These are phyloP conservation scores for Theobroma cacao DNA, from an alignment of 345 rosid species.

Conservation along the genomic window DNA sequence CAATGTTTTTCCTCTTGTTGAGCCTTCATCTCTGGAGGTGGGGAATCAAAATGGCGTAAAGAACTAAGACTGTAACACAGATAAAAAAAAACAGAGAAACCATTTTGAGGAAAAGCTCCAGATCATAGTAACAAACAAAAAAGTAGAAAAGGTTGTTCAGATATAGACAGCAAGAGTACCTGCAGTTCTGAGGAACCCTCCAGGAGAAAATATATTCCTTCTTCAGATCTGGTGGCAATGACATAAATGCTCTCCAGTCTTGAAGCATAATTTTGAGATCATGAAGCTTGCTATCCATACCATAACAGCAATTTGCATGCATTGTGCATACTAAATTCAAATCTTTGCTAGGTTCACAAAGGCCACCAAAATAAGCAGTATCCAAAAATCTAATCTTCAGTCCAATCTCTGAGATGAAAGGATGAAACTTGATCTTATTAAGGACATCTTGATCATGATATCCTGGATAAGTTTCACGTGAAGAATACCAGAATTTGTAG, in stretches of 20 bases:
- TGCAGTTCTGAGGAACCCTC: slow-evolving; percentile 67
- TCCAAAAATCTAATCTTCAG: slow-evolving; percentile 57
- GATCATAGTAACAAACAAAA: background rate
- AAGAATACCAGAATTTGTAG: slow-evolving; percentile 67
- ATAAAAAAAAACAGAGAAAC: background rate
- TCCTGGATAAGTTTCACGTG: slow-evolving; percentile 45
- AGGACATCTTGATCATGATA: slow-evolving; percentile 80
- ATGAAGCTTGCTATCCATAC: slow-evolving; percentile 50
- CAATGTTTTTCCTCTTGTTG: background rate
- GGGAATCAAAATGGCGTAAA: background rate
- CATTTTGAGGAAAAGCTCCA: background rate
- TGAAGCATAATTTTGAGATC: slow-evolving; percentile 57
- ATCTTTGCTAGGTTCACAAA: slow-evolving; percentile 59
- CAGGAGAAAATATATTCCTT: slow-evolving; percentile 32
- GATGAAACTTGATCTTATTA: slow-evolving; percentile 51
- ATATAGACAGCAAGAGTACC: slow-evolving; percentile 19
- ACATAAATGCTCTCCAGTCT: slow-evolving; percentile 56
- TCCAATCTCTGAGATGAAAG: slow-evolving; percentile 29
- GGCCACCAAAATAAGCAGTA: slow-evolving; percentile 68
- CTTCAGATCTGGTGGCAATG: slow-evolving; percentile 14
- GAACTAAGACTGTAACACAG: background rate
- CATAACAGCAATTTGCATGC: slow-evolving; percentile 87
- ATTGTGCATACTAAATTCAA: slow-evolving; percentile 63
- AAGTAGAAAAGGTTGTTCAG: background rate
- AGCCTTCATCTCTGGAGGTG: background rate